Base-by-base conservation (phyloP, 371 early-diverging fungal species). In the Mucor mucedo region DNA sequence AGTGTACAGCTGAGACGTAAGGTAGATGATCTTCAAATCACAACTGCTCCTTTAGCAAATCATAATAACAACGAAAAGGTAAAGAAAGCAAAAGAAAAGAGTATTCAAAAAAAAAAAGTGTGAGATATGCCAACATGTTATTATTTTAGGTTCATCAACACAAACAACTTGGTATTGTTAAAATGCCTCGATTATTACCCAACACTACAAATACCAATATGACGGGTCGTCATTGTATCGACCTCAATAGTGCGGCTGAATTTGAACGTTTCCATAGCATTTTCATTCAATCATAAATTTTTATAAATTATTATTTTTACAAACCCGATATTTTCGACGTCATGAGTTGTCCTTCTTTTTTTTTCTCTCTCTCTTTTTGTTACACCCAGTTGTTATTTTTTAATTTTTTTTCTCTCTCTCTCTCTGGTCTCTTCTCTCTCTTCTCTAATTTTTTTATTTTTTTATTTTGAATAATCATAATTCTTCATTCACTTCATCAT, bases 1-100 rank as follows among this genome's bases (percentile, higher is more conserved):
- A 85, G 87, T 58, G 63, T 78, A n/a, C 81, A 87, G 60, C 77
- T 89, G 59, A 78, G 81, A 60, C 67, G 72, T 35, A 72, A 83
- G 41, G 66, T 80, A 14, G 67, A 69, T 55, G 57, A 71, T 54
- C 60, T 68, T 47, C 49, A 60, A 55, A 60, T 55, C 9, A 42
- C 55, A 39, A 48, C 53, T 38, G 40, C 28, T 7, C 35, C 41
- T 44, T 28, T 50, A 50, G 27, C 28, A 21, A 50, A 50, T 50
- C 50, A 10, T 11, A 48, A 48, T 27, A 50, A 50, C 30, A 50
- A 57, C 27, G 52, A 57, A 57, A 66, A 66, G 67, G 66, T 65
- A 48, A 45, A 30, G 28, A 21, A 21, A 21, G 21, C 21, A 21
- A 21, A 21, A 21, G 21, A 21, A 21, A 21, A 21, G 21, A 21